A percentile compares a stretch with the other conserved stretches of the same genome.
Evolutionary conservation across 2,329 filamentous ascomycete species (phyloP).

Genomic region (Paecilomyces sp.): DNA sequence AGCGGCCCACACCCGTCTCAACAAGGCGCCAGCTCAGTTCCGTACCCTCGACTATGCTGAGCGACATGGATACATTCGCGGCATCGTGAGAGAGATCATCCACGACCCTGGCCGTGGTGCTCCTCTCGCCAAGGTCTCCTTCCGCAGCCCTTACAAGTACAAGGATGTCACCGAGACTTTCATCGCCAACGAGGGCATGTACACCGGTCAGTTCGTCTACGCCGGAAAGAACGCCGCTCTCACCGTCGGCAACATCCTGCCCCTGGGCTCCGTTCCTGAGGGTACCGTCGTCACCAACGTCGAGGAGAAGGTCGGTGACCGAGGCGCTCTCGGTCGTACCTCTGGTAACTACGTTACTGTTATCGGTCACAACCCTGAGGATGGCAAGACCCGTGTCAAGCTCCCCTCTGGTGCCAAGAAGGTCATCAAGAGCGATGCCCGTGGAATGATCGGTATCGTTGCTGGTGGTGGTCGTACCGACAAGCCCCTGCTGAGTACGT

Average conservation of each 20-base stretch:
- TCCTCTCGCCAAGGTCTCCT: slow-evolving; percentile 91
- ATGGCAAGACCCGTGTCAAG: slow-evolving; percentile 99
- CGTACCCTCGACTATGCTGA: slow-evolving; percentile 93
- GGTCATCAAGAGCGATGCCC: slow-evolving; percentile 82
- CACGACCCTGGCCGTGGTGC: slow-evolving; percentile 98
- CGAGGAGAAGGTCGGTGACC: slow-evolving; percentile 97
- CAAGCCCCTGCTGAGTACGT: slow-evolving; percentile 89
- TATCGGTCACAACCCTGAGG: slow-evolving; percentile 94
- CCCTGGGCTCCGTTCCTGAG: slow-evolving; percentile 89
- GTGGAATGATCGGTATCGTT: slow-evolving; percentile 99
- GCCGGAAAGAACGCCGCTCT: slow-evolving; percentile 97
- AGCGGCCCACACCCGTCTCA: slow-evolving; percentile 81
- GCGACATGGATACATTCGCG: slow-evolving; percentile 94
- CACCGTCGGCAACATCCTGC: slow-evolving; percentile 96
- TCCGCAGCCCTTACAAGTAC: slow-evolving; percentile 98
- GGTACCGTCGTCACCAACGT: slow-evolving; percentile 99
- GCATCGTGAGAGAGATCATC: slow-evolving; percentile 97
- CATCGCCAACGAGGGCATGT: slow-evolving; percentile 99
- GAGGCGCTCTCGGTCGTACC: slow-evolving; percentile 90
- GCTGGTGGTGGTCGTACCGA: slow-evolving; percentile 99
- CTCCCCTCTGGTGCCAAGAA: slow-evolving; percentile 99
- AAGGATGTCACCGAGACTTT: slow-evolving; percentile 98
- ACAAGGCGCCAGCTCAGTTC: slow-evolving; percentile 95
- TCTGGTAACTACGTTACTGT: slow-evolving; percentile 99
- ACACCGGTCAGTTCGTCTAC: slow-evolving; percentile 99